A percentile compares a stretch with the other conserved stretches of the same genome.
These are phyloP conservation scores for Vanrija humicola DNA, from an alignment of 1,284 basidiomycete genomes.

Conservation along the genomic window DNA sequence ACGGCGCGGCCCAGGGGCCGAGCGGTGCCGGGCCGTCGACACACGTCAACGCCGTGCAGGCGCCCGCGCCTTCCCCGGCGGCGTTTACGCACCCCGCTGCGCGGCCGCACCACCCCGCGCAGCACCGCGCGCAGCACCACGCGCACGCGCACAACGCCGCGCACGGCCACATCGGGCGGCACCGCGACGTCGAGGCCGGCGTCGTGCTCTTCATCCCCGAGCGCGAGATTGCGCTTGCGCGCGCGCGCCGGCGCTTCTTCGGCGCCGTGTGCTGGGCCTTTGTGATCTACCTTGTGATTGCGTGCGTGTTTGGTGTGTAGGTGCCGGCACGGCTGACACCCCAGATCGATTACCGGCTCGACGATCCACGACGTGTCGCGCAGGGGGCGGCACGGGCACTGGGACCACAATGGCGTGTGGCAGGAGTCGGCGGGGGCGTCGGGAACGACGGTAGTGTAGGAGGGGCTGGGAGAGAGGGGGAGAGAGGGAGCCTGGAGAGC, in stretches of 20 bases:
- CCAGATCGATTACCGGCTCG: slow-evolving; percentile 3
- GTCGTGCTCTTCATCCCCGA: slow-evolving; percentile 5
- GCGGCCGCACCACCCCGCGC: neutral
- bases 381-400: neutral
- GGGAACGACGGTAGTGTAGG: no score
- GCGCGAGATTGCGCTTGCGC: slow-evolving; percentile 23
- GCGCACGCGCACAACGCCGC: neutral
- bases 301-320: slow-evolving; percentile 27
- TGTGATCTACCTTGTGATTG: slow-evolving; percentile 40
- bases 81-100: neutral
- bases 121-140: neutral
- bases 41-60: no score
- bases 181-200: slow-evolving; percentile 5
- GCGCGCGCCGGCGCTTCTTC: slow-evolving; percentile 43
- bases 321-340: no score
- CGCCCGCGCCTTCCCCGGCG: neutral
- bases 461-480: neutral
- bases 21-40: neutral
- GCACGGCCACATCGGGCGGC: no score
- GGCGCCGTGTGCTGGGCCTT: slow-evolving; percentile 42
- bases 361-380: slow-evolving; percentile 3
- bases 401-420: neutral
- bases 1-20: no score
- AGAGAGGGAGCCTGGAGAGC: no score
- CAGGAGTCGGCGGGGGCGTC: no score